These are phyloP conservation scores for Aureobasidium sp. DNA, from an alignment of 2,329 filamentous ascomycete genomes.

Conservation along the genomic window DNA sequence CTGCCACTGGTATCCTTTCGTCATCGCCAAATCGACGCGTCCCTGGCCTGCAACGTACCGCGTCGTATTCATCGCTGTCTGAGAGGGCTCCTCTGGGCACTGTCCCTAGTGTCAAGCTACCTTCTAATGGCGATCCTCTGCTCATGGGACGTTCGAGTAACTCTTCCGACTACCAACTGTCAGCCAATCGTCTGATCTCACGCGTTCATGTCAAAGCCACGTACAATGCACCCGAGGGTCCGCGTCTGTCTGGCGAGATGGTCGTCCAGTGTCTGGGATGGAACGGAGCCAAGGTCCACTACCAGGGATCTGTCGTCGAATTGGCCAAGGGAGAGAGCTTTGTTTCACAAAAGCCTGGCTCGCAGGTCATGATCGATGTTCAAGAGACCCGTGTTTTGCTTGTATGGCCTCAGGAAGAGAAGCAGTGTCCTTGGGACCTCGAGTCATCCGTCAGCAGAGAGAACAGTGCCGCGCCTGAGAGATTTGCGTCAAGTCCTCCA, in stretches of 20 bases:
- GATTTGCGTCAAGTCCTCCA: conserved; percentile 54
- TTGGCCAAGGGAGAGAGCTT: conserved; percentile 83
- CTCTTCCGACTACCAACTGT: conserved; percentile 91
- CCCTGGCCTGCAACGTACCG: conserved; percentile 51
- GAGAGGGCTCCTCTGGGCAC: conserved; percentile 78
- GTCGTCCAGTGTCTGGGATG: conserved; percentile 89
- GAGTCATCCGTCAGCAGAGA: conserved; percentile 10
- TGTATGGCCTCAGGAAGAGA: conserved; percentile 62
- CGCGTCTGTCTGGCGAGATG: conserved; percentile 66
- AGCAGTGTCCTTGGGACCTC: conserved; percentile 5
- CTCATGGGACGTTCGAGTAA: conserved; percentile 91
- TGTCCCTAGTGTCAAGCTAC: conserved; percentile 75
- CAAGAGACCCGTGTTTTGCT: conserved; percentile 86
- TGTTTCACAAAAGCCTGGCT: conserved; percentile 77
- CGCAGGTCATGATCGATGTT: conserved; percentile 91
- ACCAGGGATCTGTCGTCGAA: conserved; percentile 79
- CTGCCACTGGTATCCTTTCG: conserved; percentile 82
- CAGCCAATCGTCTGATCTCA: conserved; percentile 85
- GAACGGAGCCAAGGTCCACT: conserved; percentile 93
- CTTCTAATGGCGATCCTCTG: conserved; percentile 71
- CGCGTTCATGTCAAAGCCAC: conserved; percentile 85
- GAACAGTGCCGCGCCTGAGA: conserved; percentile 11
- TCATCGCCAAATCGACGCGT: conserved; percentile 65
- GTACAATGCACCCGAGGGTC: conserved; percentile 64
- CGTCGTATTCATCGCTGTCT: conserved; percentile 51